These are phyloP conservation scores for Coffea canephora DNA, from an alignment of 257 asterid genomes.

Conservation along the genomic window DNA sequence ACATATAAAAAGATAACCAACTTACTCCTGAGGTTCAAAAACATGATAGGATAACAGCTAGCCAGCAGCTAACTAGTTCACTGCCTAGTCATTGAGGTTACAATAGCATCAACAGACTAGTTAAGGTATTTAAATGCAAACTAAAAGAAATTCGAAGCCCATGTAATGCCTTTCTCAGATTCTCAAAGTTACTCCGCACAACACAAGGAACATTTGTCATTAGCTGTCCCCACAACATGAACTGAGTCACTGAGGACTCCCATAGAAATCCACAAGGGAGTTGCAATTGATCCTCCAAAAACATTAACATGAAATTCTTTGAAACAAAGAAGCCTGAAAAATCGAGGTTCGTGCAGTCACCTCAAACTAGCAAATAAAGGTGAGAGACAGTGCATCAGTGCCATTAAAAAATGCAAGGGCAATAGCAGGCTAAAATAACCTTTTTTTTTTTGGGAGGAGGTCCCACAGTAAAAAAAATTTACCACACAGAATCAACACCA, in stretches of 20 bases:
- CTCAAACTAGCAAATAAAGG: neutral
- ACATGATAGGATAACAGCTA: neutral
- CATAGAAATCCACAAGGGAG: neutral
- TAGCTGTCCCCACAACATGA: neutral
- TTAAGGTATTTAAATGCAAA: neutral
- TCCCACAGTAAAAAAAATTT: neutral
- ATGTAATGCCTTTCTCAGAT: neutral
- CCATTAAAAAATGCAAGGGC: neutral
- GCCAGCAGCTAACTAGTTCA: neutral
- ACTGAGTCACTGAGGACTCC: neutral
- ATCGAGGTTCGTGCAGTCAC: neutral
- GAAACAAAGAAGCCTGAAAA: neutral
- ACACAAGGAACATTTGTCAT: neutral
- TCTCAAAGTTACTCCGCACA: neutral
- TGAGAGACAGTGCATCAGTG: neutral
- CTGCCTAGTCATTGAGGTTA: neutral
- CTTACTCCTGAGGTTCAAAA: neutral
- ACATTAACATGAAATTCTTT: neutral
- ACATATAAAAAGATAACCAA: neutral
- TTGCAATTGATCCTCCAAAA: neutral
- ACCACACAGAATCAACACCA: slow-evolving; percentile 1
- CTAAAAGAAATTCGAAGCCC: neutral
- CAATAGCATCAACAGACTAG: neutral
- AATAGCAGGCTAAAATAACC: neutral
- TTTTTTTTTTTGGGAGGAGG: no score